Evolutionary conservation across 331 rosid genomes (phyloP), one percentile per base, ranked within the genome.

Genomic region (Rhamnella rubrinervis): DNA sequence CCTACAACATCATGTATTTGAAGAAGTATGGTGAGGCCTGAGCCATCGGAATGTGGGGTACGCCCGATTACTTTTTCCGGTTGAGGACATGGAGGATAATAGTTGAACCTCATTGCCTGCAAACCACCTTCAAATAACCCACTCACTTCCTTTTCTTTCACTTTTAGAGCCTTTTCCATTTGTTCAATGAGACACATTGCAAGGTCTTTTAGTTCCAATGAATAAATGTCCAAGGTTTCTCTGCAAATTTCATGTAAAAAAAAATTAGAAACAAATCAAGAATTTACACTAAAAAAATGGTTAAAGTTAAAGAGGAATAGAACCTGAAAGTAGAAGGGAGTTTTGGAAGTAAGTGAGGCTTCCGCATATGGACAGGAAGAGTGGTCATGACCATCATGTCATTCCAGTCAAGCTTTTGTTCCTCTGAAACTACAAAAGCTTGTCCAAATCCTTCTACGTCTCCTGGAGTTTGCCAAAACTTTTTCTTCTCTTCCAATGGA

Each of bases 401-500:
- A 63, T 31, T n/a, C n/a, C n/a, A n/a, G n/a, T n/a, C n/a, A n/a
- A n/a, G 75, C 62, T 46, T 75, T 75, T 68, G 80, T 20, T 75
- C 70, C 50, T 75, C 80, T 14, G 78, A 74, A 38, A 67, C 35
- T 4, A 74, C 78, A 59, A 74, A 74, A 50, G 73, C 63, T 37
- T 74, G 80, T 19, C 80, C 80, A 63, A 68, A 75, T 20, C 80
- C 80, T 49, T 75, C 80, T 15, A 75, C 21, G 0, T 75, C 75
- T 53, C 65, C 80, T 31, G 65, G 17, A 5, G 17, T 19, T 39
- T 75, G 80, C 75, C 71, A 75, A 2, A 61, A 44, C 19, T n/a
- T 63, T 55, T 56, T 55, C 70, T 75, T 75, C 70, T 75, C 75
- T n/a, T 75, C 70, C 50, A 68, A 68, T 31, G 80, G 21, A 11